Evolutionary conservation across 345 rosid genomes (phyloP), one percentile per base, ranked within the genome.

Genomic region (Eutrema heterophyllum): DNA sequence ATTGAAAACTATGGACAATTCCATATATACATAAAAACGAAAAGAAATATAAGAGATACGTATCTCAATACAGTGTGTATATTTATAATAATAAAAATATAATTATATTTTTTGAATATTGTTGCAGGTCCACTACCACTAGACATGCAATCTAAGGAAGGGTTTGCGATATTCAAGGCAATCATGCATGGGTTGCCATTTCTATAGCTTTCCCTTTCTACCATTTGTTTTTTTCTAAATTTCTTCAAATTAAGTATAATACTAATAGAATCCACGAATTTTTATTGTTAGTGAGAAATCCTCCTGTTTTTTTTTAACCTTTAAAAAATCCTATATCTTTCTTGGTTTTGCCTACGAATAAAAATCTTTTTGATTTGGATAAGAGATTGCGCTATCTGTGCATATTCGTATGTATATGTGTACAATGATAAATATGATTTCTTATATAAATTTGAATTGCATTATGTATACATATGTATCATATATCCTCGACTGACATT

Each of bases 161-260:
- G 60, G 70, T 46, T 76, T 76, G 75, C 71, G 46, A 70, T 64
- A 67, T 76, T 64, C 75, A 76, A 76, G 61, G 67, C 80, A 76
- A 76, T 70, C 75, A 70, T 76, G 80, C 80, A 76, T 76, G 80
- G 75, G 71, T 76, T 69, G 58, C 79, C 75, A 62, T 68, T 69
- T 68, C 56, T 13, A 8, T 35, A 24, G 0, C 46, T 68, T 75
- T 51, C 64, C 15, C 73, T 59, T 59, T 57, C 57, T 36, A 67
- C 36, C 54, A 9, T 10, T 67, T 27, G 16, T 48, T 43, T 39
- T 18, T 21, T 9, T 24, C 15, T 10, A 39, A 15, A 38, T 40
- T 71, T 61, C 11, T 16, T 56, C 4, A 2, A 56, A 33, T 3
- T 30, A 1, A 27, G 1, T 54, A 53, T 54, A 30, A 33, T 43